phyloP scores from a whole-genome alignment of 1,139 yeast genomes.

The Suhomyces atakaporum region DNA sequence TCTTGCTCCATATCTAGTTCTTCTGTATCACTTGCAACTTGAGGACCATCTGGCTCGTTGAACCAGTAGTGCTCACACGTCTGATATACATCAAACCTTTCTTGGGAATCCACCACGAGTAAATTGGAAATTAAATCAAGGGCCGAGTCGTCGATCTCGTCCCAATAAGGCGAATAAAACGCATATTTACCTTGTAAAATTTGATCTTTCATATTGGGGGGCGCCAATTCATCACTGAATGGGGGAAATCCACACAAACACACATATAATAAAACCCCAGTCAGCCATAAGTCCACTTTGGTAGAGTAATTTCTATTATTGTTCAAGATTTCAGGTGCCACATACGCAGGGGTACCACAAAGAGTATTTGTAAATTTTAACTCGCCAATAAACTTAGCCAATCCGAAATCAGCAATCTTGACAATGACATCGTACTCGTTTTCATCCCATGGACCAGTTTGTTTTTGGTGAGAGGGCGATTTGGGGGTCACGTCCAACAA shows the following conservation, averaged over 20 bases:
- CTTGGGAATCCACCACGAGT: slow-evolving; percentile 57
- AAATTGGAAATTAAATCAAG: slow-evolving; percentile 65
- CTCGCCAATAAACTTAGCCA: slow-evolving; percentile 33
- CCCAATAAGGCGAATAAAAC: slow-evolving; percentile 82
- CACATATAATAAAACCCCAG: slow-evolving; percentile 74
- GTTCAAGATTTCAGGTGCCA: slow-evolving; percentile 73
- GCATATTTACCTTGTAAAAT: slow-evolving; percentile 67
- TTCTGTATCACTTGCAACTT: slow-evolving; percentile 4
- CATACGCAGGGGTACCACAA: slow-evolving; percentile 41
- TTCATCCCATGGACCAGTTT: slow-evolving; percentile 71
- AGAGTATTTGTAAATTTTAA: slow-evolving; percentile 30
- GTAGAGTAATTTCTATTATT: slow-evolving; percentile 62
- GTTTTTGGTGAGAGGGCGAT: slow-evolving; percentile 45
- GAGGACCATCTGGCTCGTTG: slow-evolving; percentile 15
- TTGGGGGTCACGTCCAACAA: slow-evolving; percentile 65
- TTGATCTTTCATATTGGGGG: slow-evolving; percentile 77
- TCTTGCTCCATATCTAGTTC: slow-evolving; percentile 13
- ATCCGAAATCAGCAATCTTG: slow-evolving; percentile 70
- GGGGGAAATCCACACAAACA: slow-evolving; percentile 87
- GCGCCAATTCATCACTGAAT: slow-evolving; percentile 77
- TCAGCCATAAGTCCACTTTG: slow-evolving; percentile 78
- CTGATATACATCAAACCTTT: slow-evolving; percentile 52
- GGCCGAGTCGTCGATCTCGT: slow-evolving; percentile 62
- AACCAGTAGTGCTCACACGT: slow-evolving; percentile 66
- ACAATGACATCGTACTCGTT: slow-evolving; percentile 63